These are phyloP conservation scores for Talaromyces borbonicus DNA, from an alignment of 495 filamentous ascomycete species.

Conservation along the genomic window DNA sequence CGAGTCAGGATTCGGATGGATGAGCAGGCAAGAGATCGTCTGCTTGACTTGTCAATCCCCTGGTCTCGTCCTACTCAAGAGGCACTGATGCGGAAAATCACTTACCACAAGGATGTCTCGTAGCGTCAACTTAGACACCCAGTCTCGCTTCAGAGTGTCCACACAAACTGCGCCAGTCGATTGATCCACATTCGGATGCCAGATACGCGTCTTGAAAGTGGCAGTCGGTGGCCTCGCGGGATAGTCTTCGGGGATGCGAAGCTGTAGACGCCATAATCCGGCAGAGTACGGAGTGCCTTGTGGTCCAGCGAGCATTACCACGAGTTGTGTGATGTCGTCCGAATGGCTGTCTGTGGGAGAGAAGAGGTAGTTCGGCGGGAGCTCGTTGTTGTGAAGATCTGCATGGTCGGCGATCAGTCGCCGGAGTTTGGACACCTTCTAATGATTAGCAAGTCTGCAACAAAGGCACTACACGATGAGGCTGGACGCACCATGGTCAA, in stretches of 20 bases:
- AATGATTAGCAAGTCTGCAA: constrained; percentile 3
- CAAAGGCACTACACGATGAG: not conserved
- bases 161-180: constrained; percentile 57
- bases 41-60: constrained; percentile 9
- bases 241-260: constrained; percentile 56
- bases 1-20: constrained; percentile 62
- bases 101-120: constrained; percentile 53
- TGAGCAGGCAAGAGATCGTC: constrained; percentile 64
- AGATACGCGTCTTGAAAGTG: constrained; percentile 56
- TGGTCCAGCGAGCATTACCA: constrained; percentile 52
- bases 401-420: constrained; percentile 59
- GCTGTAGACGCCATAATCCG: constrained; percentile 51
- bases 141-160: constrained; percentile 63
- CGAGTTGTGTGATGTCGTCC: constrained; percentile 53
- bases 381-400: constrained; percentile 42
- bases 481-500: not conserved
- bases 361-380: constrained; percentile 61
- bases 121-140: constrained; percentile 49
- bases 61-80: not conserved
- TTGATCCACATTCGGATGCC: constrained; percentile 67
- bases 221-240: constrained; percentile 57
- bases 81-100: not conserved
- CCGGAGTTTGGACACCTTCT: constrained; percentile 41
- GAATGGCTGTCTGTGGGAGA: constrained; percentile 24
- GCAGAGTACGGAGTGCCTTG: constrained; percentile 52